Evolutionary conservation across 75 land plant species (phyloP).

Genomic region (Ceratopteris richardii): DNA sequence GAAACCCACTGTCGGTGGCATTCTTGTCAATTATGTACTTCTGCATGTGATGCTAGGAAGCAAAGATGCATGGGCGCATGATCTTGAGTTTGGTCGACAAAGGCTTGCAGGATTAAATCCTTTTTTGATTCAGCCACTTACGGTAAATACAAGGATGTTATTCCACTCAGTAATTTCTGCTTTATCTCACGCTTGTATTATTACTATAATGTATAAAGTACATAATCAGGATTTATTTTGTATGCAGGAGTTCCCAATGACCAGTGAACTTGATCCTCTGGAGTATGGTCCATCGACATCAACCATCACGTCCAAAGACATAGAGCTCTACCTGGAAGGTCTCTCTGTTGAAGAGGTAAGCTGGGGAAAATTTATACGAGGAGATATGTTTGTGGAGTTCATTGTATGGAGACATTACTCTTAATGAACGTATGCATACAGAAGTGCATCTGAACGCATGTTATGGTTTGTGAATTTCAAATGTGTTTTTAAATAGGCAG

Average conservation of each 20-base stretch:
- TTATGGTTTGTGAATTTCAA: too few relatives aligned
- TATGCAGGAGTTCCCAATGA: slow-evolving; percentile 9
- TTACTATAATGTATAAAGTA: too few relatives aligned
- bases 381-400: too few relatives aligned
- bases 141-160: background rate
- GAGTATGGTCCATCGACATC: slow-evolving; percentile 27
- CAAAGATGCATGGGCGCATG: slow-evolving; percentile 34
- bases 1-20: too few relatives aligned
- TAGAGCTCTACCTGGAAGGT: slow-evolving; percentile 29
- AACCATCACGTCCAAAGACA: slow-evolving; percentile 23
- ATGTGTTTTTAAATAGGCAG: too few relatives aligned
- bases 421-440: too few relatives aligned
- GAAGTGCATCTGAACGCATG: too few relatives aligned
- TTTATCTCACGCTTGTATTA: too few relatives aligned
- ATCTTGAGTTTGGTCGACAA: slow-evolving; percentile 41
- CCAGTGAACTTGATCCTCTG: slow-evolving; percentile 22
- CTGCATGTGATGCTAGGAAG: slow-evolving; percentile 14
- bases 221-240: too few relatives aligned
- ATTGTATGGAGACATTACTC: too few relatives aligned
- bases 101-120: slow-evolving; percentile 45
- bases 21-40: too few relatives aligned
- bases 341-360: slow-evolving; percentile 23
- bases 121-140: slow-evolving; percentile 14
- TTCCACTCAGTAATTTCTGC: background rate
- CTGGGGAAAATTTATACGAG: too few relatives aligned